phyloP scores from a whole-genome alignment of 1,284 basidiomycete genomes.

The Ganoderma lingzhi region DNA sequence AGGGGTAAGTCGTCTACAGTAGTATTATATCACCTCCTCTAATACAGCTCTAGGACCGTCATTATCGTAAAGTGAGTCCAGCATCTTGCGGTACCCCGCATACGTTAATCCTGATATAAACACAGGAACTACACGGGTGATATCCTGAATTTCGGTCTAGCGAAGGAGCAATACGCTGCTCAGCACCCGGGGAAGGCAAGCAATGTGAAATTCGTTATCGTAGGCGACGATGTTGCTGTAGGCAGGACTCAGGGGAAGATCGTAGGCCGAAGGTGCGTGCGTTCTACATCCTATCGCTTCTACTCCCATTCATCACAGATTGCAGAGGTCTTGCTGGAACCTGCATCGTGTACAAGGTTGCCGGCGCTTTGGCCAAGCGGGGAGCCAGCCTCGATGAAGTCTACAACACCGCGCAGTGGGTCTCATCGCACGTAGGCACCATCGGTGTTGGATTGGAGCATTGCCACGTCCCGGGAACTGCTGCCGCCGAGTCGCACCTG shows the following conservation, averaged over 20 bases:
- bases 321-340: constrained; percentile 87
- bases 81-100: not conserved
- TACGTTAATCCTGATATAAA: constrained; percentile 17
- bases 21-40: not conserved
- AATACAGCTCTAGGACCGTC: constrained; percentile 58
- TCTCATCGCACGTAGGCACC: constrained; percentile 75
- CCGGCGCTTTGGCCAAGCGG: constrained; percentile 81
- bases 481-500: constrained; percentile 65
- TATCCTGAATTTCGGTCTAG: constrained; percentile 92
- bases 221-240: constrained; percentile 93
- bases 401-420: constrained; percentile 72
- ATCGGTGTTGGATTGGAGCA: constrained; percentile 94
- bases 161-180: constrained; percentile 86
- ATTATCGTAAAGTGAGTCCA: constrained; percentile 83
- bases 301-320: not conserved
- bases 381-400: constrained; percentile 82
- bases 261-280: constrained; percentile 78
- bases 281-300: constrained; percentile 17
- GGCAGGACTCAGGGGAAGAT: constrained; percentile 81
- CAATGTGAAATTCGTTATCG: constrained; percentile 82
- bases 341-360: constrained; percentile 92
- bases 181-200: constrained; percentile 72
- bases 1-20: constrained; percentile 61
- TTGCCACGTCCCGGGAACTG: constrained; percentile 91
- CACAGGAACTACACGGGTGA: constrained; percentile 88